Evolutionary conservation across 2,329 filamentous ascomycete species (phyloP), one percentile per base, ranked within the genome.

Genomic region (Stemphylium lycopersici): DNA sequence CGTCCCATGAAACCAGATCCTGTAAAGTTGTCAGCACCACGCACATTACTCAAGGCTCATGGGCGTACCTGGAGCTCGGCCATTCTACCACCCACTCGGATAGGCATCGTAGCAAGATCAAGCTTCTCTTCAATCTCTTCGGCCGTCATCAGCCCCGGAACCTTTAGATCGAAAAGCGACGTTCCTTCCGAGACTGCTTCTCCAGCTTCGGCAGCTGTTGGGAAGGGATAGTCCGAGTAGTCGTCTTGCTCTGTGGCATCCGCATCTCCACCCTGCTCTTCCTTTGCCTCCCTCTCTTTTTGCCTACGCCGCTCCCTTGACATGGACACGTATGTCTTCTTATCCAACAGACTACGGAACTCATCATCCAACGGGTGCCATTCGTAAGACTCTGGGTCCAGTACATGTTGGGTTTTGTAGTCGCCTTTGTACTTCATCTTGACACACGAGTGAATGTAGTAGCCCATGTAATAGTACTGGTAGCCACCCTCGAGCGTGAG

Each of bases 371-470:
- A 70, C 0, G 78, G 77, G 58, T 87, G 79, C 88, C 89, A 91
- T 7, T 76, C 70, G 58, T 87, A 79, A 0, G 81, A 82, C 57
- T 87, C 84, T 0, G 89, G 88, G 60, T 93, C 88, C 10, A 93
- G 80, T 10, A 95, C 82, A 66, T 87, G 84, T 68, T 91, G 89
- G 1, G 90, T 90, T 10, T 81, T 80, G 71, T 90, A 95, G 68
- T 92, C 88, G 53, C 87, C 88, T 78, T 95, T 95, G 79, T 95
- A 95, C 63, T 82, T 81, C 90, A 95, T 93, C 78, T 95, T 95
- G 48, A 84, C 81, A 66, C 90, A 93, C 49, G 79, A 86, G 71
- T 93, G 90, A 55, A 95, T 93, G 66, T 93, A 95, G 73, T 87
- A 93, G 5, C 90, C 86, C 86, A 88, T 88, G 75, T 93, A 95